phyloP scores from a whole-genome alignment of 768 basidiomycete species.

The Boletus vermiculosoides region DNA sequence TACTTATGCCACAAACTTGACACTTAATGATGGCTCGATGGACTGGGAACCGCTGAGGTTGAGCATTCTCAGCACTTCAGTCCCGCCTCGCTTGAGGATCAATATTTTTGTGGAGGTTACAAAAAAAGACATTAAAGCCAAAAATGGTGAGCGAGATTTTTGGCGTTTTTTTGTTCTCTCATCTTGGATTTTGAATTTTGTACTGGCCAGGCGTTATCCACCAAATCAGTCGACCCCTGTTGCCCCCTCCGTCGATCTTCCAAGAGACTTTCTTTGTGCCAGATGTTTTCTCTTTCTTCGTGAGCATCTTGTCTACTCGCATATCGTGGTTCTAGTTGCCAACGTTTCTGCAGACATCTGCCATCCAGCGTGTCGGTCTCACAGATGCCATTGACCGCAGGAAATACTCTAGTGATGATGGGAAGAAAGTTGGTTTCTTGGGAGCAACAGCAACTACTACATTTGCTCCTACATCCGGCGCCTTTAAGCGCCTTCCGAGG shows the following conservation, averaged over 20 bases:
- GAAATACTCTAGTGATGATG: not conserved
- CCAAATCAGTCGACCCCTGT: conserved; percentile 12
- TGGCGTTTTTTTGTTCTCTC: not conserved
- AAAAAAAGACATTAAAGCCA: conserved; percentile 7
- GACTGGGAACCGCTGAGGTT: conserved; percentile 48
- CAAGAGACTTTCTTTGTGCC: conserved; percentile 11
- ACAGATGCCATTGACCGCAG: conserved; percentile 5
- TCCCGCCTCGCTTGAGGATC: conserved; percentile 36
- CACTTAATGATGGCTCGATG: conserved; percentile 40
- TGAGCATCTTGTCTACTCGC: not conserved
- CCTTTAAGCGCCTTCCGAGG: conserved; percentile 10
- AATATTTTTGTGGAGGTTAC: conserved; percentile 10
- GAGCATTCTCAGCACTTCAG: conserved; percentile 32
- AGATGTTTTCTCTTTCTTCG: conserved; percentile 14
- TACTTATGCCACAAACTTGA: conserved; percentile 51
- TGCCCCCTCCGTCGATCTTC: conserved; percentile 13
- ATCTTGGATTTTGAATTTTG: not conserved
- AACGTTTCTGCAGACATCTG: conserved; percentile 9
- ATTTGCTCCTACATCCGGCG: conserved; percentile 7
- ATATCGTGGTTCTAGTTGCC: not conserved
- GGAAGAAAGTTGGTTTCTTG: not conserved
- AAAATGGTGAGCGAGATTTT: conserved; percentile 6
- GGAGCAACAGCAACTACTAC: conserved; percentile 6
- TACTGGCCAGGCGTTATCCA: conserved; percentile 15
- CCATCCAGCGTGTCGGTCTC: conserved; percentile 14